Evolutionary conservation across 1,139 yeast species (phyloP).

Genomic region (Pneumocystis wakefieldiae): DNA sequence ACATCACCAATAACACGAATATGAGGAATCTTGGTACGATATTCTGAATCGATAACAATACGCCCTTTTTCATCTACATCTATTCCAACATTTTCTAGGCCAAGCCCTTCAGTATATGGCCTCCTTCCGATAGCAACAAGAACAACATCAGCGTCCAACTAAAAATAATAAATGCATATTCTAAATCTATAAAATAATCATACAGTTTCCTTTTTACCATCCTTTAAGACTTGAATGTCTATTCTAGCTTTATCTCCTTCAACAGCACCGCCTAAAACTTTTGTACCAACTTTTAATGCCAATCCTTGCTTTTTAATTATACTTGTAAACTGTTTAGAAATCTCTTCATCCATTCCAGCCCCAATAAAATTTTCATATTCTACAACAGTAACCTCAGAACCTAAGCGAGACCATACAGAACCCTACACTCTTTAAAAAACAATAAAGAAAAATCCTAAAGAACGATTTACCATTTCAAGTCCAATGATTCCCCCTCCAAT

Average conservation of each 20-base stretch:
- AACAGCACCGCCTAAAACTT: conserved; percentile 74
- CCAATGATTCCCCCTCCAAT: conserved; percentile 99
- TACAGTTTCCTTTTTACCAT: conserved; percentile 55
- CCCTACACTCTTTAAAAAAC: conserved; percentile 28
- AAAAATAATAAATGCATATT: conserved; percentile 2
- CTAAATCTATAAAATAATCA: neutral
- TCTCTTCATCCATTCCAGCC: conserved; percentile 94
- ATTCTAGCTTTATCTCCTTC: conserved; percentile 77
- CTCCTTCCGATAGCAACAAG: conserved; percentile 98
- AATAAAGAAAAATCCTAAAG: neutral
- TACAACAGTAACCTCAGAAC: conserved; percentile 84
- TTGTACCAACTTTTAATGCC: conserved; percentile 82
- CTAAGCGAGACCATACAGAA: conserved; percentile 90
- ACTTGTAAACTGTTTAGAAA: conserved; percentile 78
- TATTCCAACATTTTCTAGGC: conserved; percentile 74
- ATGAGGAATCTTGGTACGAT: conserved; percentile 80
- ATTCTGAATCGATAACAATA: conserved; percentile 84
- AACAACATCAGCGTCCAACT: conserved; percentile 73
- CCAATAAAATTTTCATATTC: conserved; percentile 80
- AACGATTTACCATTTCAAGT: conserved; percentile 52
- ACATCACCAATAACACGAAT: conserved; percentile 97
- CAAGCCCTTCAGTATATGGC: conserved; percentile 83
- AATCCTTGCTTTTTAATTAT: conserved; percentile 87
- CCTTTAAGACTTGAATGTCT: conserved; percentile 78
- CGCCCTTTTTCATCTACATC: conserved; percentile 88